A percentile compares a stretch with the other conserved stretches of the same genome.
Conservation (phyloP, 108 stramenopile species). For the Chaetoceros tenuissimus region DNA sequence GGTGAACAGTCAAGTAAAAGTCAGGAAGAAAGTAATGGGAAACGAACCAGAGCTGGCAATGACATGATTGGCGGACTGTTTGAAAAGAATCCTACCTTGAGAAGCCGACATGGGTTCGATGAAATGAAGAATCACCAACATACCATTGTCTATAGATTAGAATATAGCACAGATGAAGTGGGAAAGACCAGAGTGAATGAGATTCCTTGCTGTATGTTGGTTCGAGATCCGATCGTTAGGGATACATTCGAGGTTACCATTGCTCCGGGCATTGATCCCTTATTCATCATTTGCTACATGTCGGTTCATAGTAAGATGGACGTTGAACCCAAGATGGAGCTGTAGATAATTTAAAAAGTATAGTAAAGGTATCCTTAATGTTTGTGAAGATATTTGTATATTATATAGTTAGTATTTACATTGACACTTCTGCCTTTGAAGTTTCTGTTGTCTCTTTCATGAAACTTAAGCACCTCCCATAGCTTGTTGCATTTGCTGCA, state of each 20-base stretch:
- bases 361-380: too few species aligned
- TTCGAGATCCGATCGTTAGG: slow-evolving; percentile 16
- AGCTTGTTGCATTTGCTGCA: slow-evolving; percentile 61
- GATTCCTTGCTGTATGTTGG: slow-evolving; percentile 26
- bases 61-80: slow-evolving; percentile 8
- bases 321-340: slow-evolving; percentile 27
- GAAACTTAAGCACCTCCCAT: slow-evolving; percentile 35
- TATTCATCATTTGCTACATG: slow-evolving; percentile 31
- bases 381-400: too few species aligned
- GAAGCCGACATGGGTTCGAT: slow-evolving; percentile 20
- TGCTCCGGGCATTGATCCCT: slow-evolving; percentile 35
- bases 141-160: slow-evolving; percentile 22
- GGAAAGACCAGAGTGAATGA: slow-evolving; percentile 2
- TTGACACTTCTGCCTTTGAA: too few species aligned
- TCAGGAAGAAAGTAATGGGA: too few species aligned
- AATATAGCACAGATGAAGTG: background rate
- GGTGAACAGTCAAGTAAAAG: too few species aligned
- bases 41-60: too few species aligned
- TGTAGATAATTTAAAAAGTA: too few species aligned
- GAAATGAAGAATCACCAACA: slow-evolving; percentile 12
- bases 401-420: too few species aligned
- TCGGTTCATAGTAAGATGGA: slow-evolving; percentile 30
- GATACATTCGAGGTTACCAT: slow-evolving; percentile 28
- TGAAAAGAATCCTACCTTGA: slow-evolving; percentile 7
- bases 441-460: background rate